Conservation (phyloP, 805 yeast species). For the Naumovozyma baii region DNA sequence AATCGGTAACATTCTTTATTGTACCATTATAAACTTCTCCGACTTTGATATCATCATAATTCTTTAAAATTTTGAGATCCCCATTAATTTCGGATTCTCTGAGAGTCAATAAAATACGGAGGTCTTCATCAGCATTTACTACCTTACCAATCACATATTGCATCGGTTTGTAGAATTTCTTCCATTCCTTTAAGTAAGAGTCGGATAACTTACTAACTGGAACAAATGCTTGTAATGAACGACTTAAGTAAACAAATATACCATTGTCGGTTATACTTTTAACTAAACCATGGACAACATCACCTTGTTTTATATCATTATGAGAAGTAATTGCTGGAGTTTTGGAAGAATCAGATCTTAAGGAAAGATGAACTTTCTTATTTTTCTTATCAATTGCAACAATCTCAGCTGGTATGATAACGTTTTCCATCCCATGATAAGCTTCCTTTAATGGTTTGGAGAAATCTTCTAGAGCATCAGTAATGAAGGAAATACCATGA, state of each 20-base stretch:
- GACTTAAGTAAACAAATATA: conserved; percentile 66
- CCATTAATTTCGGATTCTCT: conserved; percentile 77
- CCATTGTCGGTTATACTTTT: conserved; percentile 68
- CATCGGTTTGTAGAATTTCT: conserved; percentile 56
- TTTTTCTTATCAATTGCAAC: conserved; percentile 29
- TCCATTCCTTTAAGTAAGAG: conserved; percentile 78
- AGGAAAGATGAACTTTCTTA: conserved; percentile 51
- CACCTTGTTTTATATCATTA: conserved; percentile 55
- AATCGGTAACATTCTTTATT: conserved; percentile 68
- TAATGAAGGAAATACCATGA: conserved; percentile 48
- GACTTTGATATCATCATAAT: conserved; percentile 55
- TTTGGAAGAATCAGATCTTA: conserved; percentile 42
- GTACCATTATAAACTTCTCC: conserved; percentile 72
- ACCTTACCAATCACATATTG: conserved; percentile 73
- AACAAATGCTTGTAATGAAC: conserved; percentile 65
- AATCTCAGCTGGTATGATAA: conserved; percentile 50
- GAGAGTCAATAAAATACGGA: conserved; percentile 64
- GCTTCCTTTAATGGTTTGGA: conserved; percentile 41
- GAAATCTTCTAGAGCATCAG: conserved; percentile 71
- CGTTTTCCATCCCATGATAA: conserved; percentile 37
- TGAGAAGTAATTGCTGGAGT: conserved; percentile 42
- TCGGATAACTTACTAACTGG: conserved; percentile 77
- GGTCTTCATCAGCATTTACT: conserved; percentile 48
- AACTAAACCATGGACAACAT: conserved; percentile 72
- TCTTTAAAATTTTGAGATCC: conserved; percentile 45